Conservation (phyloP, 73 alveolate genomes). For the Paramecium tetraurelia region DNA sequence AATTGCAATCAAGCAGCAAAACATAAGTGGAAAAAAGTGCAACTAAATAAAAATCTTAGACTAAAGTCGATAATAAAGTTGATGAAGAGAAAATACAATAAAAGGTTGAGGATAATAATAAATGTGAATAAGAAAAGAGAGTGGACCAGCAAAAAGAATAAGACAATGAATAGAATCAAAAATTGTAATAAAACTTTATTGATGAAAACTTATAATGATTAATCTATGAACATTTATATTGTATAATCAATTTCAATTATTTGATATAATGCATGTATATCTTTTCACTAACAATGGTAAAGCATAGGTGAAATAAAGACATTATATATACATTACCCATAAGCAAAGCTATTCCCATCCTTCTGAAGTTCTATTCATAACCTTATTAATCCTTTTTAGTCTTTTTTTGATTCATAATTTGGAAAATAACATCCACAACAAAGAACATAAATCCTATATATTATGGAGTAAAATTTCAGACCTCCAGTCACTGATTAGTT, state of each 20-base stretch:
- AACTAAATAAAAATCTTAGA: neutral
- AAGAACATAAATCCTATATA: neutral
- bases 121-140: neutral
- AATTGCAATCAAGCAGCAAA: neutral
- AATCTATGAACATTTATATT: neutral
- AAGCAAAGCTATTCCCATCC: constrained; percentile 45
- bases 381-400: neutral
- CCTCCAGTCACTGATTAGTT: constrained; percentile 47
- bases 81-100: neutral
- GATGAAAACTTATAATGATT: neutral
- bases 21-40: neutral
- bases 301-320: constrained; percentile 16
- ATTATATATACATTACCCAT: constrained; percentile 46
- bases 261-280: too few species aligned
- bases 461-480: neutral
- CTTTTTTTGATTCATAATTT: neutral
- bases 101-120: neutral
- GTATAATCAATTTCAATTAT: constrained; percentile 15
- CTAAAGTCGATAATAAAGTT: neutral
- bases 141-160: neutral
- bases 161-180: neutral
- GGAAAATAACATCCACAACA: neutral
- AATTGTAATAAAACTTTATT: neutral
- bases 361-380: neutral
- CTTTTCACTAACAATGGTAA: too few species aligned